Conservation (phyloP, 1,139 yeast genomes). For the Lodderomyces parapsilosis region DNA sequence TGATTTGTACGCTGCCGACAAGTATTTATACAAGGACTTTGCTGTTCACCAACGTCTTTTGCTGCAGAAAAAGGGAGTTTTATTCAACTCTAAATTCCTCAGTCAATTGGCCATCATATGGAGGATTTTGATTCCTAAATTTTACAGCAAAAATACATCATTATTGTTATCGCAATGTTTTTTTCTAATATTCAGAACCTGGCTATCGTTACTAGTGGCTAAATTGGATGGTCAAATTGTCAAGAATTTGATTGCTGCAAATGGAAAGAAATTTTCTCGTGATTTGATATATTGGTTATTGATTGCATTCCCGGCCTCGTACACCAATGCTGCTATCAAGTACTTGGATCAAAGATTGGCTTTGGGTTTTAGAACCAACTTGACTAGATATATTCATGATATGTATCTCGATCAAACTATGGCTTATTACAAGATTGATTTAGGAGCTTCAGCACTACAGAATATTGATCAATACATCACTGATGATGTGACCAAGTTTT, state of each 20-base stretch:
- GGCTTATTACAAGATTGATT: slow-evolving; percentile 76
- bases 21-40: slow-evolving; percentile 58
- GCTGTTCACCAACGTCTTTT: slow-evolving; percentile 36
- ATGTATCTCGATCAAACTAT: slow-evolving; percentile 77
- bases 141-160: slow-evolving; percentile 66
- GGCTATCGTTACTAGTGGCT: slow-evolving; percentile 83
- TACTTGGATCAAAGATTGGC: slow-evolving; percentile 76
- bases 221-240: slow-evolving; percentile 91
- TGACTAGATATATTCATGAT: slow-evolving; percentile 87
- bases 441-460: slow-evolving; percentile 43
- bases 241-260: slow-evolving; percentile 81
- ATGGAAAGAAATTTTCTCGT: slow-evolving; percentile 69
- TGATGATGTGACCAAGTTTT: slow-evolving; percentile 78
- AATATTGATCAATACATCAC: slow-evolving; percentile 79
- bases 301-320: slow-evolving; percentile 91
- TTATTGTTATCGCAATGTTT: slow-evolving; percentile 70
- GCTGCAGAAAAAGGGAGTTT: slow-evolving; percentile 22
- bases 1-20: slow-evolving; percentile 68
- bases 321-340: slow-evolving; percentile 88
- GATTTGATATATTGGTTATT: slow-evolving; percentile 85
- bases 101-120: slow-evolving; percentile 76
- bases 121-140: slow-evolving; percentile 76
- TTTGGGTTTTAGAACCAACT: slow-evolving; percentile 78
- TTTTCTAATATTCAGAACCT: slow-evolving; percentile 78
- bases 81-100: slow-evolving; percentile 66